Evolutionary conservation across 2,329 filamentous ascomycete genomes (phyloP), one percentile per base, ranked within the genome.

Genomic region (Calonectria multiphialidica): DNA sequence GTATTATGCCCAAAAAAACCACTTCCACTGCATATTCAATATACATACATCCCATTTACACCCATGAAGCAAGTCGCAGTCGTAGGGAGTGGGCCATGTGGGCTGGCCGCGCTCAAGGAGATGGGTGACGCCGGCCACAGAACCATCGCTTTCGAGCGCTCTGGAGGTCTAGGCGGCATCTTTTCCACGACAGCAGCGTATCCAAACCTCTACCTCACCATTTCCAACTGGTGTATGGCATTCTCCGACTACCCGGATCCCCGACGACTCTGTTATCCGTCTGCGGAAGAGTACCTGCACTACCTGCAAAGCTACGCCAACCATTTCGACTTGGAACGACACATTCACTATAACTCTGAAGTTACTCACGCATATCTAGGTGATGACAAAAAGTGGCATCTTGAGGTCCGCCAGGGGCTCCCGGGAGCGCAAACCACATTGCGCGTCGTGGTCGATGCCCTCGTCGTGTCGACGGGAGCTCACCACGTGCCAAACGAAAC

Each of bases 191-290:
- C 57, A 30, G 57, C 57, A 5, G 23, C 57, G 3, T 62, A 62
- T 3, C 57, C 37, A 13, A 23, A 45, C 18, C 25, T 62, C 4
- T 18, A 62, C 10, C 57, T 62, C 23, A 62, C 57, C 1, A 62
- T 62, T 0, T 62, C 57, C 25, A 62, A 62, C 18, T 62, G 57
- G 57, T 62, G 57, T 9, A 62, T 62, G 57, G 57, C 57, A 45
- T 62, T 62, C 16, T 62, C 57, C 1, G 57, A 62, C 23, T 62
- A 21, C 18, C 57, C 57, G 30, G 57, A 62, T 12, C 25, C 40
- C 10, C 21, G 9, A 10, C 16, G 57, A 16, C 57, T 62, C 18
- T 62, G 57, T 18, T 62, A 62, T 62, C 37, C 57, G 1, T 62
- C 57, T 6, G 57, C 57, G 25, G 40, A 62, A 23, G 57, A 62